Conservation (phyloP, 345 rosid genomes). For the Eucalyptus polybractea region DNA sequence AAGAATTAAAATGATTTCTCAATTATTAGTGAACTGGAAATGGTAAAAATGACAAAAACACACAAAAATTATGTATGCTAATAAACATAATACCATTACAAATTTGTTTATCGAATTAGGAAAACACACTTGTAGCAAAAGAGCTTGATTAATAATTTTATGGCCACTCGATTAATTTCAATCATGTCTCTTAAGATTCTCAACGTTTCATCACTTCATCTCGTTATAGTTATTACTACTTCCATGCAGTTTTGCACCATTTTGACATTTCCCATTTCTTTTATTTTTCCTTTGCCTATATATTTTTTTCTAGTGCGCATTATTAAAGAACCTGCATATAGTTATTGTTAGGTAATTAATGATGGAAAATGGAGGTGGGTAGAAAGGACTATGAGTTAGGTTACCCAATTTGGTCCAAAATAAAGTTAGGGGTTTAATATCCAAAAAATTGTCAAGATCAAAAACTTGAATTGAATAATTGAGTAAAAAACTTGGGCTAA, state of each 20-base stretch:
- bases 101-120: not conserved
- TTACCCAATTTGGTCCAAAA: not conserved
- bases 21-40: not conserved
- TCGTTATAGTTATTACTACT: not conserved
- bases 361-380: not conserved
- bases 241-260: not conserved
- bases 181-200: not conserved
- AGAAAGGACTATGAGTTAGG: not conserved
- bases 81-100: not conserved
- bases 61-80: not conserved
- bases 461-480: not conserved
- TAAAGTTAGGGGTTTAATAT: not conserved
- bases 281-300: not conserved
- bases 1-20: not conserved
- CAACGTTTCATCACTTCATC: not conserved
- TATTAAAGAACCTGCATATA: not conserved
- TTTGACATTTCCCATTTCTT: not conserved
- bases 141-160: not conserved
- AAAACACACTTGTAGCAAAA: not conserved
- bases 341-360: not conserved
- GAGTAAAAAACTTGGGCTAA: not conserved
- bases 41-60: not conserved
- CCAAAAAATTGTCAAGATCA: not conserved
- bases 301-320: not conserved
- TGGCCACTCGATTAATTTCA: not conserved